Conservation (phyloP, 306 rosid genomes). For the Lathyrus aphaca region DNA sequence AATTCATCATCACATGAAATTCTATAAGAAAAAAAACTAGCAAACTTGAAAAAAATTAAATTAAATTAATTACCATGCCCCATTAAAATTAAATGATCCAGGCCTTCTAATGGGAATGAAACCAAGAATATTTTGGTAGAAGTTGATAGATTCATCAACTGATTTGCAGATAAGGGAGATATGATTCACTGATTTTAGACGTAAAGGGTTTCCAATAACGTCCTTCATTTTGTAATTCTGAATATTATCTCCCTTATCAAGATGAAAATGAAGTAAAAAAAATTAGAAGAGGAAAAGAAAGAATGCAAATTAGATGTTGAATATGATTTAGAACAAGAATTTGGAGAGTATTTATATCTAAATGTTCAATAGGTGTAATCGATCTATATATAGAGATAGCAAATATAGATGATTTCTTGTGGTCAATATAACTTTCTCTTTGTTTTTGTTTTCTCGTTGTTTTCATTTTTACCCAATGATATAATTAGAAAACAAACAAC, state of each 20-base stretch:
- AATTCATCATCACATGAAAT: not conserved
- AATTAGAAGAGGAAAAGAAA: slow-evolving; percentile 3
- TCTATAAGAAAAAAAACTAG: not conserved
- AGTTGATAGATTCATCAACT: slow-evolving; percentile 62
- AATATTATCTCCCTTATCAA: not conserved
- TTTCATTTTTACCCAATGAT: not conserved
- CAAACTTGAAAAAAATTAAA: not conserved
- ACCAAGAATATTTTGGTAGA: slow-evolving; percentile 81
- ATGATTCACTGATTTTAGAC: slow-evolving; percentile 83
- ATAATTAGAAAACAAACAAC: too few relatives aligned
- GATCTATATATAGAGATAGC: slow-evolving; percentile 31
- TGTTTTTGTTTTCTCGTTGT: not conserved
- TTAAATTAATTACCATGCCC: slow-evolving; percentile 68
- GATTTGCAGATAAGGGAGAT: slow-evolving; percentile 75
- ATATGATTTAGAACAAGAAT: not conserved
- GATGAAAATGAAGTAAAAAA: not conserved
- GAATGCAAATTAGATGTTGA: not conserved
- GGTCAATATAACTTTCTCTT: not conserved
- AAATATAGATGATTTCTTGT: not conserved
- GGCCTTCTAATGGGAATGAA: slow-evolving; percentile 86
- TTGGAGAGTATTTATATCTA: not conserved
- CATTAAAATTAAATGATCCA: slow-evolving; percentile 81
- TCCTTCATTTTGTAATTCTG: slow-evolving; percentile 59
- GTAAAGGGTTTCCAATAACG: slow-evolving; percentile 71
- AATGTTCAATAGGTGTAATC: not conserved